phyloP scores from a whole-genome alignment of 2,329 filamentous ascomycete genomes.

The Trichoderma sp. region DNA sequence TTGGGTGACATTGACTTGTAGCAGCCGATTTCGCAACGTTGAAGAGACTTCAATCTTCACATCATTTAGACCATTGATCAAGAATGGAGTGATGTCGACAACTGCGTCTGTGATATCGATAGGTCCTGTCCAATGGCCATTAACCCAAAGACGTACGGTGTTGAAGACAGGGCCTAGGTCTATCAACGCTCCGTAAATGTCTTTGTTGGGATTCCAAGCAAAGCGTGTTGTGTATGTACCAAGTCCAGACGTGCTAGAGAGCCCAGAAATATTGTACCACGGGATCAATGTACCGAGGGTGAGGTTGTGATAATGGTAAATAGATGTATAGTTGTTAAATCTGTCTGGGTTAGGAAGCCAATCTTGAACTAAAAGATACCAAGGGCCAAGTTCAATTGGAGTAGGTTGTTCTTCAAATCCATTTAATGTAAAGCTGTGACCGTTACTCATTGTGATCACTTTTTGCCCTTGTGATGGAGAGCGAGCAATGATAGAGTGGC shows the following conservation, averaged over 20 bases:
- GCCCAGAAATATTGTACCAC: constrained; percentile 11
- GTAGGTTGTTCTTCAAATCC: neutral
- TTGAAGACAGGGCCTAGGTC: constrained; percentile 14
- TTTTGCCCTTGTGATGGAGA: neutral
- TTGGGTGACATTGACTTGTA: constrained; percentile 19
- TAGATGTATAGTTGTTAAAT: constrained; percentile 11
- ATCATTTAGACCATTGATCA: neutral
- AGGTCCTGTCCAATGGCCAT: constrained; percentile 5
- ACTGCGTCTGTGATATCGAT: constrained; percentile 17
- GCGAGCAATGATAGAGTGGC: constrained; percentile 10
- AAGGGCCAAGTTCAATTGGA: neutral
- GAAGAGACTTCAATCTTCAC: constrained; percentile 15
- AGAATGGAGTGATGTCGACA: constrained; percentile 7
- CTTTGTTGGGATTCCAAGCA: neutral
- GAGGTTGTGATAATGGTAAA: constrained; percentile 5
- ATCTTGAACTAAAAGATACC: constrained; percentile 10
- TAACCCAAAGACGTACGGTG: constrained; percentile 13
- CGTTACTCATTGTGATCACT: neutral
- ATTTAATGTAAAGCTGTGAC: neutral
- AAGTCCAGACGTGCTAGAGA: neutral
- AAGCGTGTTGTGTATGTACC: constrained; percentile 1
- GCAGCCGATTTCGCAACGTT: neutral
- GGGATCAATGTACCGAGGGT: neutral
- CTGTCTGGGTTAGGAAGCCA: constrained; percentile 15
- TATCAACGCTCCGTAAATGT: neutral